phyloP scores from a whole-genome alignment of 129 eudicot species.

The Lonicera japonica region DNA sequence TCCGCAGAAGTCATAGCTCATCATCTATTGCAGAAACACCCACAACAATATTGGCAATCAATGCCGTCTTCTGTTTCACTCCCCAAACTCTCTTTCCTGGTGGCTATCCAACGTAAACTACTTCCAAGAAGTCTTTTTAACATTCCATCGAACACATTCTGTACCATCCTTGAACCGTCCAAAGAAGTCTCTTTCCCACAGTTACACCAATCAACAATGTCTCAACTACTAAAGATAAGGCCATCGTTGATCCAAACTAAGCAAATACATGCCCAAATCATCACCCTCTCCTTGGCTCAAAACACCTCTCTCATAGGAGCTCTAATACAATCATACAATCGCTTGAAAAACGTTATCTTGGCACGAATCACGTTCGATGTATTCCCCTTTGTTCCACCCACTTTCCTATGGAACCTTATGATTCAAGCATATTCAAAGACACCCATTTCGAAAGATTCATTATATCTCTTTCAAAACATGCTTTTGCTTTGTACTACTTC shows the following conservation, averaged over 20 bases:
- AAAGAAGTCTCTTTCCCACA: slow-evolving; percentile 8
- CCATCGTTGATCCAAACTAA: slow-evolving; percentile 24
- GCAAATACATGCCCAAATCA: slow-evolving; percentile 32
- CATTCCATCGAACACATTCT: slow-evolving; percentile 28
- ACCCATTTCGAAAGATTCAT: slow-evolving; percentile 12
- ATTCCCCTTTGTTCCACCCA: slow-evolving; percentile 28
- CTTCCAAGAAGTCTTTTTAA: not conserved
- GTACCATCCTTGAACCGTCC: slow-evolving; percentile 25
- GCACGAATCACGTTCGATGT: slow-evolving; percentile 19
- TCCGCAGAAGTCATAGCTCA: too few relatives aligned
- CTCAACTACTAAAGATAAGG: slow-evolving; percentile 17
- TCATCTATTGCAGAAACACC: too few relatives aligned
- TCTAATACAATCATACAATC: slow-evolving; percentile 31
- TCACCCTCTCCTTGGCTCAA: slow-evolving; percentile 13
- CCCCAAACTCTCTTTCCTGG: not conserved
- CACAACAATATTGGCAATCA: not conserved
- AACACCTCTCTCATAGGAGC: slow-evolving; percentile 25
- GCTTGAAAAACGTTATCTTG: slow-evolving; percentile 13
- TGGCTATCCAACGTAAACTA: not conserved
- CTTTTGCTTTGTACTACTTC: slow-evolving; percentile 20
- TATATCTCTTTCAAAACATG: slow-evolving; percentile 27
- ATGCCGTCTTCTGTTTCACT: not conserved
- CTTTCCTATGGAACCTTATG: slow-evolving; percentile 30
- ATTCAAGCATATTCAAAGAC: slow-evolving; percentile 38
- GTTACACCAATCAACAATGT: slow-evolving; percentile 1